Conservation (phyloP, 1,284 basidiomycete genomes). For the Apiotrichum laibachii region DNA sequence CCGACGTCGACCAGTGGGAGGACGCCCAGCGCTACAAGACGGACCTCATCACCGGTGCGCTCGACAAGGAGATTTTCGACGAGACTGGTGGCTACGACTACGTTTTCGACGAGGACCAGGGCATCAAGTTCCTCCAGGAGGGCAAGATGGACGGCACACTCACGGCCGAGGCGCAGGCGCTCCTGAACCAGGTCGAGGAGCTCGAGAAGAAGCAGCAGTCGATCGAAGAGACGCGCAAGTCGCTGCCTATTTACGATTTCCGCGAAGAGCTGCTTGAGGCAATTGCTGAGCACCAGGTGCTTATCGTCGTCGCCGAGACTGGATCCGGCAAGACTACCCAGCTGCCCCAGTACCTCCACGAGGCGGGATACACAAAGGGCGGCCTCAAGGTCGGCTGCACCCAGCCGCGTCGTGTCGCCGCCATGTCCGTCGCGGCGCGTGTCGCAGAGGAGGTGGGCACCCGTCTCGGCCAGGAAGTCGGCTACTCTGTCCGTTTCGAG, state of each 20-base stretch:
- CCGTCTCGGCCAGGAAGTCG: conserved; percentile 94
- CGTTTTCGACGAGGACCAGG: conserved; percentile 96
- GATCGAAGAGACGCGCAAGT: conserved; percentile 88
- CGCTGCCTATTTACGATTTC: conserved; percentile 82
- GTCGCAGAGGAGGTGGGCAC: conserved; percentile 98
- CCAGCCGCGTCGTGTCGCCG: conserved; percentile 96
- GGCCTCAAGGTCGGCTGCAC: conserved; percentile 95
- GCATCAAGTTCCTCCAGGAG: conserved; percentile 92
- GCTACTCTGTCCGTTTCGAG: conserved; percentile 98
- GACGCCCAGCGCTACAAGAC: conserved; percentile 85
- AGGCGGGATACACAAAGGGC: conserved; percentile 87
- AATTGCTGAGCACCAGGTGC: conserved; percentile 83
- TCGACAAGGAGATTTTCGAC: conserved; percentile 76
- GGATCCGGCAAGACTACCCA: conserved; percentile 99
- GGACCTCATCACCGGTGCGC: conserved; percentile 79
- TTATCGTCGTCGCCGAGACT: conserved; percentile 89
- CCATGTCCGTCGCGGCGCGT: conserved; percentile 98
- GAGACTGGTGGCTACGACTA: conserved; percentile 81
- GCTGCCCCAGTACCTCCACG: conserved; percentile 94
- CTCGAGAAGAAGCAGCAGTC: conserved; percentile 82
- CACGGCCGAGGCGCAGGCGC: conserved; percentile 79
- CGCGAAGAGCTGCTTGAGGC: conserved; percentile 84
- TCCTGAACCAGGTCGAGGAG: conserved; percentile 85
- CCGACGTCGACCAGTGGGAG: conserved; percentile 97
- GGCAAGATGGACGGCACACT: conserved; percentile 70